Percentiles rank a stretch among this genome's conserved stretches.
These are phyloP conservation scores for Tylopilus rubrobrunneus DNA, from an alignment of 768 basidiomycete genomes.

Conservation along the genomic window DNA sequence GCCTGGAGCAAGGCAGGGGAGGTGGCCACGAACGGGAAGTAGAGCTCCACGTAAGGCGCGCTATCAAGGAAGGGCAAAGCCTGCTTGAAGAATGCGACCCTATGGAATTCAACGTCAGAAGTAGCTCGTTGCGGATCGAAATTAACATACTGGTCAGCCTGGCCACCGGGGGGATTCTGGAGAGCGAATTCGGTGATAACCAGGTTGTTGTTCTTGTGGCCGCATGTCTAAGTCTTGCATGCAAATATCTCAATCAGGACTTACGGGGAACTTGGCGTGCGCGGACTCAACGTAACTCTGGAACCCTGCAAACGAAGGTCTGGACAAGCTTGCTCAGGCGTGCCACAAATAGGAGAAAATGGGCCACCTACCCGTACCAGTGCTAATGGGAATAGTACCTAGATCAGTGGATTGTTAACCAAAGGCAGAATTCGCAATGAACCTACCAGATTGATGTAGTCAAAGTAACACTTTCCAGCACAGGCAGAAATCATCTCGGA, in stretches of 20 bases:
- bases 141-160: constrained; percentile 26
- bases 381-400: constrained; percentile 9
- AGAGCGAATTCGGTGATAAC: constrained; percentile 35
- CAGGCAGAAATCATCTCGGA: constrained; percentile 35
- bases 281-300: constrained; percentile 26
- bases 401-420: neutral
- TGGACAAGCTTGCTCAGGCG: constrained; percentile 8
- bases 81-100: constrained; percentile 31
- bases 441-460: constrained; percentile 35
- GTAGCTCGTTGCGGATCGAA: neutral
- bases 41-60: constrained; percentile 29
- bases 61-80: constrained; percentile 36
- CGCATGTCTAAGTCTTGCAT: constrained; percentile 1
- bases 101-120: constrained; percentile 10
- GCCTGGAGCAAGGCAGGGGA: constrained; percentile 23
- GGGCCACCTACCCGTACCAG: constrained; percentile 28
- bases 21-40: constrained; percentile 38
- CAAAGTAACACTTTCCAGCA: constrained; percentile 31
- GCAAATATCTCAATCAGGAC: neutral
- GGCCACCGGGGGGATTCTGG: constrained; percentile 25
- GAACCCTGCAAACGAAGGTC: constrained; percentile 27
- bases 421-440: neutral
- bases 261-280: constrained; percentile 28
- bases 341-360: neutral
- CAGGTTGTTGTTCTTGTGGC: constrained; percentile 18